Evolutionary conservation across 1,139 yeast genomes (phyloP), one percentile per base, ranked within the genome.

Genomic region (Insectozyma bohioensis): DNA sequence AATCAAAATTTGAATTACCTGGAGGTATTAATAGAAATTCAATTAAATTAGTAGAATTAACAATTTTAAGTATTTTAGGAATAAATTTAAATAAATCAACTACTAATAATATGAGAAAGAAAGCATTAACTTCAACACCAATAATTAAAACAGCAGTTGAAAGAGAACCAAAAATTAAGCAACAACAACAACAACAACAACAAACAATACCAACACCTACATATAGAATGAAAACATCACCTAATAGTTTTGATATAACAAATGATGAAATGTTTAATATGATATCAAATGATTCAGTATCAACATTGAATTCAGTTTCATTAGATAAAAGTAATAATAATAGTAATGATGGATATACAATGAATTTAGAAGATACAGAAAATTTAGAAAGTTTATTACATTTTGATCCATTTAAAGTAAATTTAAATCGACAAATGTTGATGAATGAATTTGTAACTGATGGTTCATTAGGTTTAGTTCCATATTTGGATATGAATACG

Each of bases 391-490:
- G 47, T 16, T 46, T 66, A 3, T 49, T 68, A 14, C 56, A 58
- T 33, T 67, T 67, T 43, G 74, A 68, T 41, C 74, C 73, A 4
- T 67, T 61, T 43, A 62, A 65, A 30, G 58, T 60, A 26, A 58
- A 58, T 38, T 43, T 61, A 24, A 55, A 54, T 34, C 60, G 65
- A 46, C 52, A 72, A 48, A 42, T 56, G 46, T 52, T 68, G 52
- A 54, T 67, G 45, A 65, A 65, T 42, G 83, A 77, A 41, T 79
- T 78, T 55, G 83, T 79, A 9, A 83, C 83, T 10, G 86, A 79
- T 57, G 85, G 85, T 1, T 79, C 85, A 0, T 55, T 79, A 28
- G 86, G 85, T 0, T 57, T 79, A 37, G 82, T 78, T 3, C 79
- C 79, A 12, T 71, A 77, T 44, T 55, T 78, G 37, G 76, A 72